A percentile compares a stretch with the other conserved stretches of the same genome.
These are phyloP conservation scores for Cystofilobasidium macerans DNA, from an alignment of 768 basidiomycete genomes.

Conservation along the genomic window DNA sequence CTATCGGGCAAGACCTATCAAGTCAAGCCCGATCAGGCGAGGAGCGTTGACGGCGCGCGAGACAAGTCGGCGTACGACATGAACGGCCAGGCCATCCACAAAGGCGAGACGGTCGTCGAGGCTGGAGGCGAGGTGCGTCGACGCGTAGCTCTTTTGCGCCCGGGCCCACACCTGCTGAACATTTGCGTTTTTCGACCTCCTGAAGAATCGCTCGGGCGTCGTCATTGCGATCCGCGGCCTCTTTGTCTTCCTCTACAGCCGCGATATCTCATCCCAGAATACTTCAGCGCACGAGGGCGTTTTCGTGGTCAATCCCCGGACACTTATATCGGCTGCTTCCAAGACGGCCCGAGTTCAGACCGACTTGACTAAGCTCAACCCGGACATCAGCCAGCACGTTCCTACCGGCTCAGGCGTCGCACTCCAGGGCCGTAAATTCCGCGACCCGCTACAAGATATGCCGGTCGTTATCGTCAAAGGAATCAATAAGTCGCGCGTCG, in stretches of 20 bases:
- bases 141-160: background rate
- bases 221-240: slow-evolving; percentile 89
- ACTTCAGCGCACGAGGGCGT: slow-evolving; percentile 82
- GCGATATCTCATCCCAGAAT: slow-evolving; percentile 77
- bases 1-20: slow-evolving; percentile 77
- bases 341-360: slow-evolving; percentile 56
- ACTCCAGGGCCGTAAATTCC: slow-evolving; percentile 72
- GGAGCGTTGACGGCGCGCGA: background rate
- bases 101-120: slow-evolving; percentile 88
- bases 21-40: slow-evolving; percentile 89
- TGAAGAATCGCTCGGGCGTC: slow-evolving; percentile 68
- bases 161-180: background rate
- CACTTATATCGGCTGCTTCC: slow-evolving; percentile 72
- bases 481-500: slow-evolving; percentile 77
- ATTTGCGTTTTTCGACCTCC: slow-evolving; percentile 14
- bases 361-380: slow-evolving; percentile 88
- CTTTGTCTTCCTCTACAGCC: slow-evolving; percentile 87
- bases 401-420: slow-evolving; percentile 39
- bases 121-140: slow-evolving; percentile 65
- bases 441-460: slow-evolving; percentile 70
- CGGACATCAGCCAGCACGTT: slow-evolving; percentile 41
- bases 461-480: slow-evolving; percentile 74
- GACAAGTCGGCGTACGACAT: slow-evolving; percentile 62
- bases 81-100: slow-evolving; percentile 71
- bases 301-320: slow-evolving; percentile 66